phyloP scores from a whole-genome alignment of 2,329 filamentous ascomycete genomes.

The Aaosphaeria pasadenensis region DNA sequence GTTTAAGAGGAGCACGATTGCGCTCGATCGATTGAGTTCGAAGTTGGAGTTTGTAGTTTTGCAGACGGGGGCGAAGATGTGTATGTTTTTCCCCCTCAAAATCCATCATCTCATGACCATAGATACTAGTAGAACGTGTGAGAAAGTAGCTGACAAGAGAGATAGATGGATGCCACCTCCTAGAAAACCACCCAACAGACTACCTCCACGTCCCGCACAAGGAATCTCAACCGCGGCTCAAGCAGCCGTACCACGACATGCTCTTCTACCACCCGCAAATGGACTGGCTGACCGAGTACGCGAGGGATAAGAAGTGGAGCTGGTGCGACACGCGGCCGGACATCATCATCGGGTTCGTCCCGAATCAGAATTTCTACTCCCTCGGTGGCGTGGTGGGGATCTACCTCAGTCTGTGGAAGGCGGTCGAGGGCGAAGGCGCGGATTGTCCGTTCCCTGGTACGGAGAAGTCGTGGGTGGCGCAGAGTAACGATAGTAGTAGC shows the following conservation, averaged over 20 bases:
- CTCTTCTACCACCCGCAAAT: constrained; percentile 44
- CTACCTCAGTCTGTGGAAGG: constrained; percentile 36
- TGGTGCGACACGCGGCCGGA: constrained; percentile 42
- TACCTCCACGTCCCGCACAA: constrained; percentile 23
- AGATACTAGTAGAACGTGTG: neutral
- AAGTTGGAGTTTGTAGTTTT: constrained; percentile 24
- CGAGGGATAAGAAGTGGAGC: constrained; percentile 36
- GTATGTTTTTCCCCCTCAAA: constrained; percentile 27
- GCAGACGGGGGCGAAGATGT: constrained; percentile 36
- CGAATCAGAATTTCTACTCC: constrained; percentile 40
- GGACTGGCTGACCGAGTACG: constrained; percentile 35
- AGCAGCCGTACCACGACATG: constrained; percentile 28
- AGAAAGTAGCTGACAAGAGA: constrained; percentile 31
- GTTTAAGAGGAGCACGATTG: constrained; percentile 39
- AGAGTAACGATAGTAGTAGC: constrained; percentile 35
- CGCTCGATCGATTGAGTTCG: constrained; percentile 19
- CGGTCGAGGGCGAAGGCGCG: constrained; percentile 37
- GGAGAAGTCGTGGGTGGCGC: constrained; percentile 32
- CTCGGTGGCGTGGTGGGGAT: constrained; percentile 35
- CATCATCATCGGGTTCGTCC: constrained; percentile 43
- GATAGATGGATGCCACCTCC: constrained; percentile 40
- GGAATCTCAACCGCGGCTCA: constrained; percentile 21
- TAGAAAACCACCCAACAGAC: constrained; percentile 37
- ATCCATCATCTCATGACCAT: constrained; percentile 7
- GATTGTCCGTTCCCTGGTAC: constrained; percentile 40